A percentile compares a stretch with the other conserved stretches of the same genome.
phyloP scores from a whole-genome alignment of 2,329 filamentous ascomycete genomes.

The Alternaria solani region DNA sequence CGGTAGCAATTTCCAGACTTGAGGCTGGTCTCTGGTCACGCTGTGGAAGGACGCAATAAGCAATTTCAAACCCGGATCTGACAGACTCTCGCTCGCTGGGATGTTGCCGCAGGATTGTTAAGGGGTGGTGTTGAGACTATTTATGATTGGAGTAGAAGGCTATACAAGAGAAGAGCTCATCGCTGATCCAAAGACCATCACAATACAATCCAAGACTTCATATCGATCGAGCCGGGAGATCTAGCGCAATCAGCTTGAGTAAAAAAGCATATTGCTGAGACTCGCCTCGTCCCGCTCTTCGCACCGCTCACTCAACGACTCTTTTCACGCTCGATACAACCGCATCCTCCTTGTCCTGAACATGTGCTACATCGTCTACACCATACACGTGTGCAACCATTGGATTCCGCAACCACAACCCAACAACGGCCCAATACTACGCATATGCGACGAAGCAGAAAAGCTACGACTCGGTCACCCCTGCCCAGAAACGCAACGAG shows the following conservation, averaged over 20 bases:
- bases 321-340: neutral
- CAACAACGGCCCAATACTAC: slow-evolving; percentile 37
- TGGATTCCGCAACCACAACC: slow-evolving; percentile 43
- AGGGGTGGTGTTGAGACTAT: slow-evolving; percentile 11
- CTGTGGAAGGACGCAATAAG: neutral
- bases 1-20: neutral
- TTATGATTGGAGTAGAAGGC: slow-evolving; percentile 6
- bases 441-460: slow-evolving; percentile 41
- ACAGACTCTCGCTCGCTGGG: slow-evolving; percentile 5
- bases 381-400: slow-evolving; percentile 42
- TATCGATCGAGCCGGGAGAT: neutral
- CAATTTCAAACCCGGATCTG: neutral
- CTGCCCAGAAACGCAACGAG: slow-evolving; percentile 37
- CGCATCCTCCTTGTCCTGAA: slow-evolving; percentile 4
- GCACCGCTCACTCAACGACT: neutral
- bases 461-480: slow-evolving; percentile 36
- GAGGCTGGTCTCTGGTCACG: neutral
- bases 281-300: neutral
- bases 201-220: neutral
- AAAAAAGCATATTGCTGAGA: neutral
- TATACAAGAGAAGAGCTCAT: slow-evolving; percentile 1
- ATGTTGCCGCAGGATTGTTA: slow-evolving; percentile 12
- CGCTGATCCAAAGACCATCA: neutral
- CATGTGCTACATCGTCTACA: slow-evolving; percentile 47
- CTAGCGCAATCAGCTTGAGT: neutral